phyloP scores from a whole-genome alignment of 1,284 basidiomycete genomes.

The Trametes pubescens region DNA sequence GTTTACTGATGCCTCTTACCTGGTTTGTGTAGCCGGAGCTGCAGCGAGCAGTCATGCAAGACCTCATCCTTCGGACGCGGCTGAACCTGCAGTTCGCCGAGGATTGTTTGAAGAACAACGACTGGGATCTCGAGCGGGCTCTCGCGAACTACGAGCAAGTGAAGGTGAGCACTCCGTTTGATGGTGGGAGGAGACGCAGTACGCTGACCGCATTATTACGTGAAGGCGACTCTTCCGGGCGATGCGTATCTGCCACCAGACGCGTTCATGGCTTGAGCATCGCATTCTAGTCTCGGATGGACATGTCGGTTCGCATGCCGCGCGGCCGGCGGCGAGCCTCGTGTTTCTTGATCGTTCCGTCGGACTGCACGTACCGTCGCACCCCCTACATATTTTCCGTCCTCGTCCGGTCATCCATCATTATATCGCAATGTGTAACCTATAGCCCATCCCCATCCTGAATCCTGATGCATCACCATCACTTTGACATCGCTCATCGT shows the following conservation, averaged over 20 bases:
- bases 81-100: slow-evolving; percentile 80
- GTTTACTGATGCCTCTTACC: slow-evolving; percentile 26
- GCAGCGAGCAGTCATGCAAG: slow-evolving; percentile 71
- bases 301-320: slow-evolving; percentile 25
- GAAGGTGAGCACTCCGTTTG: slow-evolving; percentile 57
- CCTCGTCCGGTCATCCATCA: slow-evolving; percentile 23
- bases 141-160: slow-evolving; percentile 85
- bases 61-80: slow-evolving; percentile 74
- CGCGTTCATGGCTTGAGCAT: slow-evolving; percentile 47
- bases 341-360: slow-evolving; percentile 29
- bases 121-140: slow-evolving; percentile 81
- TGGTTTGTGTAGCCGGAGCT: slow-evolving; percentile 60
- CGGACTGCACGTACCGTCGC: slow-evolving; percentile 28
- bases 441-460: slow-evolving; percentile 25
- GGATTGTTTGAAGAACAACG: slow-evolving; percentile 85
- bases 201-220: slow-evolving; percentile 34
- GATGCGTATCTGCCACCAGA: slow-evolving; percentile 53
- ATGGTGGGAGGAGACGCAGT: slow-evolving; percentile 25
- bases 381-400: slow-evolving; percentile 16
- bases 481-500: slow-evolving; percentile 29
- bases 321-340: slow-evolving; percentile 19
- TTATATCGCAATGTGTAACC: slow-evolving; percentile 32
- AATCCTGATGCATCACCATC: slow-evolving; percentile 22
- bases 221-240: slow-evolving; percentile 32
- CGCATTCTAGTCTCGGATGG: slow-evolving; percentile 25